Conservation (phyloP, 805 yeast species). For the Lipomyces kockii region DNA sequence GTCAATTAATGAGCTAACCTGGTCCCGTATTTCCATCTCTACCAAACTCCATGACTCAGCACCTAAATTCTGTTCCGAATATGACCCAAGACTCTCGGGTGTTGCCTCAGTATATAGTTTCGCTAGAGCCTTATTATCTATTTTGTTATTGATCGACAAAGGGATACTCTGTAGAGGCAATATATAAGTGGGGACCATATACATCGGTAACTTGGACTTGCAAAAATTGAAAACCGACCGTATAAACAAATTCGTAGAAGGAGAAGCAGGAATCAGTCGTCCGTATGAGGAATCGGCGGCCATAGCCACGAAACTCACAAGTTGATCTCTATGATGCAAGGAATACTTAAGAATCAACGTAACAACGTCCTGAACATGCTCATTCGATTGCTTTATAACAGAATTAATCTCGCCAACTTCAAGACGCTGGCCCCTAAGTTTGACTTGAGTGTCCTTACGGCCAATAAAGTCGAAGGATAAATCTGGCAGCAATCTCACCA, state of each 20-base stretch:
- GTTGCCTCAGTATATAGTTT: constrained; percentile 14
- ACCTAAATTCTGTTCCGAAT: background rate
- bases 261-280: constrained; percentile 11
- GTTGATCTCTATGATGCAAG: constrained; percentile 29
- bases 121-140: constrained; percentile 30
- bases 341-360: constrained; percentile 31
- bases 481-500: constrained; percentile 39
- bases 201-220: constrained; percentile 29
- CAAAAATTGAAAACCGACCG: constrained; percentile 1
- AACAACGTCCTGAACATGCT: constrained; percentile 19
- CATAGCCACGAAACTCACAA: constrained; percentile 34
- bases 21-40: constrained; percentile 23
- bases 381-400: constrained; percentile 27
- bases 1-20: constrained; percentile 7
- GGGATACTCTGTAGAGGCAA: constrained; percentile 35
- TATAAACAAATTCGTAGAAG: background rate
- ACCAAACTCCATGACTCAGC: constrained; percentile 9
- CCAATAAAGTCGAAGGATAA: constrained; percentile 42
- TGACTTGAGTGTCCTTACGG: constrained; percentile 43
- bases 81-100: background rate
- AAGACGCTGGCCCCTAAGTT: constrained; percentile 44
- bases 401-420: constrained; percentile 43
- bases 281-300: background rate
- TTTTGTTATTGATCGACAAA: constrained; percentile 38
- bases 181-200: constrained; percentile 40